Conservation (phyloP, 2,329 filamentous ascomycete species). For the Trichoderma gracile region DNA sequence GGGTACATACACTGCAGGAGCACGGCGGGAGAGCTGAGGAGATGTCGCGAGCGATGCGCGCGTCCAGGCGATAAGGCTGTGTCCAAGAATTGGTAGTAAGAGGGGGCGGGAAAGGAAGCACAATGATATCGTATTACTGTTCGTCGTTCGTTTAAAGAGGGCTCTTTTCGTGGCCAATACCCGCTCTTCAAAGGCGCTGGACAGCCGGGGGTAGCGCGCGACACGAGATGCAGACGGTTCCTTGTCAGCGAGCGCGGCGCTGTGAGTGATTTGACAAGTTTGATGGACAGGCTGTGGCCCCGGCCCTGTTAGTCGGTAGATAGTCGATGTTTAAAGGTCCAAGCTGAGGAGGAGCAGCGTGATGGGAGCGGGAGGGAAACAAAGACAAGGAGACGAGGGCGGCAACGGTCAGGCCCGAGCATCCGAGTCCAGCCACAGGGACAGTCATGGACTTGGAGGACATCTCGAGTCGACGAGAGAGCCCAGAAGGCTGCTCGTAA, state of each 20-base stretch:
- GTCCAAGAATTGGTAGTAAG: neutral
- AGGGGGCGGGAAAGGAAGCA: neutral
- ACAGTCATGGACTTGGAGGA: neutral
- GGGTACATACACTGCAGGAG: neutral
- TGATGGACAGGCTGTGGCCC: neutral
- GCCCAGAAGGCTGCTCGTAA: slow-evolving; percentile 12
- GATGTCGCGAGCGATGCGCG: neutral
- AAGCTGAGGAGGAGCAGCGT: too few relatives aligned
- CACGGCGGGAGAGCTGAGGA: neutral
- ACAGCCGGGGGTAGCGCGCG: slow-evolving; percentile 1
- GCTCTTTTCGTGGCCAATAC: slow-evolving; percentile 9
- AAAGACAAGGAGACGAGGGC: neutral
- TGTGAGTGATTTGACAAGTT: neutral
- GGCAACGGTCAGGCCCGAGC: neutral
- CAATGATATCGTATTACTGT: too few relatives aligned
- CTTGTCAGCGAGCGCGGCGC: neutral
- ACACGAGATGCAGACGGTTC: slow-evolving; percentile 14
- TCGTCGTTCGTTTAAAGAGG: neutral
- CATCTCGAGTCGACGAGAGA: neutral
- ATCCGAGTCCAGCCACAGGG: neutral
- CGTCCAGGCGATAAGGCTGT: neutral
- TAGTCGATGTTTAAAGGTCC: neutral
- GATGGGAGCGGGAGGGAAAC: too few relatives aligned
- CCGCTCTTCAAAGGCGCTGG: neutral
- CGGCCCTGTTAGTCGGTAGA: neutral